Percentiles rank a stretch among this genome's conserved stretches.
These are phyloP conservation scores for Fusarium proliferatum DNA, from an alignment of 2,329 filamentous ascomycete genomes.

Conservation along the genomic window DNA sequence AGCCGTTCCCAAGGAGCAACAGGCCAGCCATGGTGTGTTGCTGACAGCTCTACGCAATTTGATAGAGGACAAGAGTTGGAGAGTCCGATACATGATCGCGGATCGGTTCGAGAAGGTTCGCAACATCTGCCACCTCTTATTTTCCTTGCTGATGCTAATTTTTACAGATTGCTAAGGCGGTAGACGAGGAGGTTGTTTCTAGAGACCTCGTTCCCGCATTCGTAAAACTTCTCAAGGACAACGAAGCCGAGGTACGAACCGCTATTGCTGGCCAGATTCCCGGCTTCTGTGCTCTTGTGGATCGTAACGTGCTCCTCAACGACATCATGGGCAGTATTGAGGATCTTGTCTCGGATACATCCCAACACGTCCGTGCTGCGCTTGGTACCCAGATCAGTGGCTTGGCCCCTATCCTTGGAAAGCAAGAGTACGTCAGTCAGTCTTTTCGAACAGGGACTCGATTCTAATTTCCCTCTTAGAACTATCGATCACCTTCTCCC, in stretches of 20 bases:
- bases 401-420: slow-evolving; percentile 94
- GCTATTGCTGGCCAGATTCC: slow-evolving; percentile 98
- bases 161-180: slow-evolving; percentile 90
- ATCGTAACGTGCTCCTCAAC: slow-evolving; percentile 87
- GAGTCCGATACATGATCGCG: slow-evolving; percentile 98
- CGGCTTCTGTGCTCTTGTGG: slow-evolving; percentile 92
- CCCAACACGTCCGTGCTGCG: slow-evolving; percentile 95
- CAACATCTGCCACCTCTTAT: slow-evolving; percentile 1
- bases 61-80: slow-evolving; percentile 99
- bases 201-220: slow-evolving; percentile 96
- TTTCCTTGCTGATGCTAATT: not conserved
- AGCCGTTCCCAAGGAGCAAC: slow-evolving; percentile 97
- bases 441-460: not conserved
- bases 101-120: slow-evolving; percentile 93
- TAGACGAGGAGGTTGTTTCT: slow-evolving; percentile 95
- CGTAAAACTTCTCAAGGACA: slow-evolving; percentile 97
- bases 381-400: slow-evolving; percentile 97
- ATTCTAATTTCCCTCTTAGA: slow-evolving; percentile 57
- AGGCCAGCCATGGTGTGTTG: slow-evolving; percentile 93
- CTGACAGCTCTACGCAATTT: slow-evolving; percentile 89
- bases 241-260: slow-evolving; percentile 95
- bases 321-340: slow-evolving; percentile 98
- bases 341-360: slow-evolving; percentile 93
- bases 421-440: slow-evolving; percentile 80
- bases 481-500: slow-evolving; percentile 96